Evolutionary conservation across 2,329 filamentous ascomycete genomes (phyloP).

Genomic region (Exophiala sp.): DNA sequence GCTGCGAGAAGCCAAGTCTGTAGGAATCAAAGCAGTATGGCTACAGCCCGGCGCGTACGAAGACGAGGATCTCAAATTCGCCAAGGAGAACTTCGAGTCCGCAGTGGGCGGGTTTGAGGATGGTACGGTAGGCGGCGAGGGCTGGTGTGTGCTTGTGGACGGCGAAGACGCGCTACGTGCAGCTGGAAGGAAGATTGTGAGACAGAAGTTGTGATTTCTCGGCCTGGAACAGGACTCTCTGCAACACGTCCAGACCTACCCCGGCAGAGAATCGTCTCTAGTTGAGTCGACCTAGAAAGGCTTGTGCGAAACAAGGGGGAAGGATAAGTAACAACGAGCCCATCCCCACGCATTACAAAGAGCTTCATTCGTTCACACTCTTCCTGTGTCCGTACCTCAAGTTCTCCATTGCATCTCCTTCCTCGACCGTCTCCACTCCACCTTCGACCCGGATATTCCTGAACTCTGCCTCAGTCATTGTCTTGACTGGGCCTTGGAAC

Average conservation of each 20-base stretch:
- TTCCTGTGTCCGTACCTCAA: slow-evolving; percentile 19
- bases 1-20: slow-evolving; percentile 67
- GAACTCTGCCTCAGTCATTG: slow-evolving; percentile 32
- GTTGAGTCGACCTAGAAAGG: too few species aligned
- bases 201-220: slow-evolving; percentile 36
- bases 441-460: slow-evolving; percentile 14
- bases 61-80: slow-evolving; percentile 65
- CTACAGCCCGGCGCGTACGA: slow-evolving; percentile 88
- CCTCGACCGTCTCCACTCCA: slow-evolving; percentile 21
- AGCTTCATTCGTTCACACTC: slow-evolving; percentile 7
- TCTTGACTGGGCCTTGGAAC: slow-evolving; percentile 38
- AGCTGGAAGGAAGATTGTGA: slow-evolving; percentile 51
- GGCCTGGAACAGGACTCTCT: too few species aligned
- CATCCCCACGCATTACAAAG: too few species aligned
- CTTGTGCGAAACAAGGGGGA: too few species aligned
- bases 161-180: slow-evolving; percentile 56
- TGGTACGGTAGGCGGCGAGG: slow-evolving; percentile 53
- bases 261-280: too few species aligned
- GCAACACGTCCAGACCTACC: too few species aligned
- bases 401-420: slow-evolving; percentile 18
- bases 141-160: slow-evolving; percentile 84
- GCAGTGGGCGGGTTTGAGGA: slow-evolving; percentile 62
- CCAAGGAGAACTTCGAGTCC: slow-evolving; percentile 61
- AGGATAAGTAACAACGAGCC: too few species aligned
- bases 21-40: slow-evolving; percentile 72